Percentiles rank a stretch among this genome's conserved stretches.
These are phyloP conservation scores for Pyrus betulifolia DNA, from an alignment of 306 rosid species.

Conservation along the genomic window DNA sequence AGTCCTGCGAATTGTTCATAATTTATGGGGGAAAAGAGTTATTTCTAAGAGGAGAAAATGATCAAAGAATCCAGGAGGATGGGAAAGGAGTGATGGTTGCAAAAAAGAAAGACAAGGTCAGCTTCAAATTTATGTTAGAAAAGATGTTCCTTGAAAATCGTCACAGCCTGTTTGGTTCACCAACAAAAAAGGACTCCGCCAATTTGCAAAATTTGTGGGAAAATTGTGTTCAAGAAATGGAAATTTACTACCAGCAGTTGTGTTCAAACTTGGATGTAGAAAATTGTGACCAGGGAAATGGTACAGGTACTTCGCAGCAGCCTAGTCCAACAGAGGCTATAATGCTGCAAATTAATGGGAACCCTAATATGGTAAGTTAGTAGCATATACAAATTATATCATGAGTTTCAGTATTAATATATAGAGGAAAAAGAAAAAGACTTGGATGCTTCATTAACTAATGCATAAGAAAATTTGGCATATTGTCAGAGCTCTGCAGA, in stretches of 20 bases:
- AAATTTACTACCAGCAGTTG: constrained; percentile 43
- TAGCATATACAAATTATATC: background rate
- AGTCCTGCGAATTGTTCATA: constrained; percentile 60
- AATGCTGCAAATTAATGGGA: constrained; percentile 23
- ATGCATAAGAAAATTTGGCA: background rate
- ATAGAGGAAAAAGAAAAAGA: background rate
- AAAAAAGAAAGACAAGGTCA: constrained; percentile 33
- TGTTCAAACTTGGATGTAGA: constrained; percentile 37
- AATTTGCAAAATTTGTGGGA: constrained; percentile 54
- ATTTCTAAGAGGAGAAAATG: constrained; percentile 38
- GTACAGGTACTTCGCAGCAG: constrained; percentile 4
- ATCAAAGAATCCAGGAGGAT: constrained; percentile 57
- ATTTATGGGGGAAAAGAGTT: constrained; percentile 77
- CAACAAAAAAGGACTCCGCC: constrained; percentile 26
- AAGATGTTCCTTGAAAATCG: constrained; percentile 44
- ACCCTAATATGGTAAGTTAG: constrained; percentile 43
- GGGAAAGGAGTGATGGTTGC: constrained; percentile 49
- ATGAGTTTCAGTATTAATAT: background rate
- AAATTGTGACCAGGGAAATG: constrained; percentile 25
- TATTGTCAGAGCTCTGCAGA: constrained; percentile 35
- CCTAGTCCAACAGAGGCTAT: constrained; percentile 40
- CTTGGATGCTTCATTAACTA: background rate
- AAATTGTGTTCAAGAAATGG: constrained; percentile 43
- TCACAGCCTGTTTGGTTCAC: constrained; percentile 25
- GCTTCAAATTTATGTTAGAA: constrained; percentile 40